phyloP scores from a whole-genome alignment of 2,329 filamentous ascomycete species.

The Aspergillus glaucus region DNA sequence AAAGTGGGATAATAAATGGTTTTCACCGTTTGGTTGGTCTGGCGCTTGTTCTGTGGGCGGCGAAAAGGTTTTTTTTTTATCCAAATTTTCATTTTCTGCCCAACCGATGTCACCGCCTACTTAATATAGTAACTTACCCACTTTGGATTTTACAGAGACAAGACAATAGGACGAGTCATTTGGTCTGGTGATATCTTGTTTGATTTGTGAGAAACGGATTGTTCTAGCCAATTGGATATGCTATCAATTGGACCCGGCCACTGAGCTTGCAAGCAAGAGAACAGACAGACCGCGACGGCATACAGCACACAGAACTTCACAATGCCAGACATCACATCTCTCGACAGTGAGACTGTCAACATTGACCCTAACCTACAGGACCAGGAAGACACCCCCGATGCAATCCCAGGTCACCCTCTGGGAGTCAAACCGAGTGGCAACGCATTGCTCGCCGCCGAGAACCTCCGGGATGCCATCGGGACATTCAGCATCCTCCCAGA shows the following conservation, averaged over 20 bases:
- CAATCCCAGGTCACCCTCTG: slow-evolving; percentile 71
- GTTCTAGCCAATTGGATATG: too few relatives aligned
- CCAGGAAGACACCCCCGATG: slow-evolving; percentile 40
- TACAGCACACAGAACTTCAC: slow-evolving; percentile 4
- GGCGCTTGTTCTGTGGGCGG: not conserved
- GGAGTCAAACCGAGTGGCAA: slow-evolving; percentile 85
- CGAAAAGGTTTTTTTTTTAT: slow-evolving; percentile 7
- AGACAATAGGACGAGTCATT: too few relatives aligned
- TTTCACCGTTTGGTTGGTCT: slow-evolving; percentile 19
- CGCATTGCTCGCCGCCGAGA: slow-evolving; percentile 59
- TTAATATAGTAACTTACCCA: not conserved
- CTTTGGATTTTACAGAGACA: too few relatives aligned
- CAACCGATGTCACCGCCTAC: slow-evolving; percentile 17
- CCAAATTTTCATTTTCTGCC: slow-evolving; percentile 11
- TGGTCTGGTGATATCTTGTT: too few relatives aligned
- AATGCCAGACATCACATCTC: slow-evolving; percentile 30
- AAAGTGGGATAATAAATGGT: slow-evolving; percentile 9
- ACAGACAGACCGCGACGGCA: not conserved
- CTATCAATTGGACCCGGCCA: too few relatives aligned
- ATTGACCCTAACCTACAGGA: slow-evolving; percentile 10
- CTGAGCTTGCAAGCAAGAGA: not conserved
- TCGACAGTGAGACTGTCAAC: slow-evolving; percentile 12
- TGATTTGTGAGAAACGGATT: too few relatives aligned
- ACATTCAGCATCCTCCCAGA: slow-evolving; percentile 66
- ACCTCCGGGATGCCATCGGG: slow-evolving; percentile 63